Conservation (phyloP, 1,284 basidiomycete species). For the Apiotrichum veenhuisii region DNA sequence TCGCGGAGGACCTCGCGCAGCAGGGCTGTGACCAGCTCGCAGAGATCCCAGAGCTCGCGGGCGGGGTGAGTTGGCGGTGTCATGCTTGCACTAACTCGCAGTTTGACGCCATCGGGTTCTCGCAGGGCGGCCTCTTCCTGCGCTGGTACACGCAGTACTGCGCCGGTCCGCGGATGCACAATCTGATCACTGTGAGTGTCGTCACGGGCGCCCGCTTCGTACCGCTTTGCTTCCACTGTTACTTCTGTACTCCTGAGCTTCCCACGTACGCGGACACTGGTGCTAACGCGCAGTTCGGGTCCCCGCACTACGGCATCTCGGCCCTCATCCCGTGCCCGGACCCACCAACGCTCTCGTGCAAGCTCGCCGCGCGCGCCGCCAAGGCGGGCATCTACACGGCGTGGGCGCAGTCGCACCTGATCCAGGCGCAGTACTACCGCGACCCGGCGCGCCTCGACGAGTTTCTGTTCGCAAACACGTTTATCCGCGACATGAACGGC, state of each 20-base stretch:
- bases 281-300: slow-evolving; percentile 49
- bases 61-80: slow-evolving; percentile 8
- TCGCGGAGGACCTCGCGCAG: slow-evolving; percentile 30
- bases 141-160: slow-evolving; percentile 83
- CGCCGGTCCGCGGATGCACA: slow-evolving; percentile 70
- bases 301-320: slow-evolving; percentile 48
- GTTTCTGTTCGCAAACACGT: slow-evolving; percentile 65
- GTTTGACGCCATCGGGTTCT: slow-evolving; percentile 89
- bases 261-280: too few species aligned
- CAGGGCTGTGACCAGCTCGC: slow-evolving; percentile 13
- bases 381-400: slow-evolving; percentile 71
- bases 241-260: too few species aligned
- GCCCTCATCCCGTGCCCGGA: slow-evolving; percentile 48
- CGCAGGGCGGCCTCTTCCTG: slow-evolving; percentile 90
- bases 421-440: slow-evolving; percentile 92
- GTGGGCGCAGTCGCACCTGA: slow-evolving; percentile 75
- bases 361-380: slow-evolving; percentile 67
- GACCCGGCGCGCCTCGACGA: slow-evolving; percentile 69
- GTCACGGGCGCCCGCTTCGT: background rate
- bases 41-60: slow-evolving; percentile 6
- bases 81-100: slow-evolving; percentile 7
- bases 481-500: slow-evolving; percentile 48
- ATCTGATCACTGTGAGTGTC: slow-evolving; percentile 66
- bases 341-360: slow-evolving; percentile 58
- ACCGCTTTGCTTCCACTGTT: too few species aligned